A percentile compares a stretch with the other conserved stretches of the same genome.
phyloP scores from a whole-genome alignment of 768 basidiomycete species.

The Boletus subcaerulescens region DNA sequence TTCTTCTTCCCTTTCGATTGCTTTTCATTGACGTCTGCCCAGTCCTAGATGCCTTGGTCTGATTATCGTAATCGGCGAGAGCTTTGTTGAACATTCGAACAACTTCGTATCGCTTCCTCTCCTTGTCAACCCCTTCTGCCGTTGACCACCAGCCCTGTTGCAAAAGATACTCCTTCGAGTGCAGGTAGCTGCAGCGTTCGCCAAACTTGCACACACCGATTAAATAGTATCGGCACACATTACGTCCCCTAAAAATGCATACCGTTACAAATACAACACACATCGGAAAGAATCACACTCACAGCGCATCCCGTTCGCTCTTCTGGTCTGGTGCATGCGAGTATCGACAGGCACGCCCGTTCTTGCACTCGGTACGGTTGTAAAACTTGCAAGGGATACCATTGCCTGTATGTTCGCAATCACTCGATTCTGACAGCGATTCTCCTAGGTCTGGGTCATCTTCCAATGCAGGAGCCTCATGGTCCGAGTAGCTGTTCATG shows the following conservation, averaged over 20 bases:
- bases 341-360: slow-evolving; percentile 41
- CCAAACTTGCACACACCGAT: slow-evolving; percentile 41
- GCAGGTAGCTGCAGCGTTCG: slow-evolving; percentile 45
- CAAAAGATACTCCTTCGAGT: slow-evolving; percentile 44
- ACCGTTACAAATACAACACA: not conserved
- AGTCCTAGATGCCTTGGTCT: not conserved
- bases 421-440: slow-evolving; percentile 51
- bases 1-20: slow-evolving; percentile 1
- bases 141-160: slow-evolving; percentile 46
- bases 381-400: slow-evolving; percentile 54
- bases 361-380: slow-evolving; percentile 50
- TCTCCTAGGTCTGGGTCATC: slow-evolving; percentile 37
- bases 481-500: slow-evolving; percentile 6
- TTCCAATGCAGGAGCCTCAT: slow-evolving; percentile 12
- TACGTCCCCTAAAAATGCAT: slow-evolving; percentile 43
- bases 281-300: slow-evolving; percentile 18
- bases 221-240: slow-evolving; percentile 45
- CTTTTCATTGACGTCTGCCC: not conserved
- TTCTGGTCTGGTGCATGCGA: slow-evolving; percentile 55
- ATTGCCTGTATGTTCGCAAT: slow-evolving; percentile 51
- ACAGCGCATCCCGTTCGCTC: slow-evolving; percentile 56
- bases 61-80: not conserved
- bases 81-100: not conserved
- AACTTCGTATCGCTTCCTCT: not conserved
- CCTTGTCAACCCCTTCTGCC: slow-evolving; percentile 1